These are phyloP conservation scores for Oryza brachyantha DNA, from an alignment of 176 grass and related monocot species.

Conservation along the genomic window DNA sequence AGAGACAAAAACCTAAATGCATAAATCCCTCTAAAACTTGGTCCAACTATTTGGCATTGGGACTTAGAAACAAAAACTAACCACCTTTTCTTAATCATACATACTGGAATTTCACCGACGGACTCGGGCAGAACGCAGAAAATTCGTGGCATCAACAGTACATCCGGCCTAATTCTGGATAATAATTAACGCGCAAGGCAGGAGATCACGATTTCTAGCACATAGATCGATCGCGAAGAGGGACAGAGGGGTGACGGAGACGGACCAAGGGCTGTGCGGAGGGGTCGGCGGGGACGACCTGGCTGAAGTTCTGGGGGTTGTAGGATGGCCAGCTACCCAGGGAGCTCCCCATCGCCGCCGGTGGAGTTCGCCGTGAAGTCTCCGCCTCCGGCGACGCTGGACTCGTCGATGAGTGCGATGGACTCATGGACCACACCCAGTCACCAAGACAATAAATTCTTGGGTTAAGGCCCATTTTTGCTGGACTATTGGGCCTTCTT, in stretches of 20 bases:
- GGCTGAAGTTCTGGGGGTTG: slow-evolving; percentile 90
- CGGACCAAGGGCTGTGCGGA: slow-evolving; percentile 66
- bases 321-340: slow-evolving; percentile 77
- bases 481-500: background rate
- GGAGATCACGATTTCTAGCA: background rate
- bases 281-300: slow-evolving; percentile 67
- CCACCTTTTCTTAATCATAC: background rate
- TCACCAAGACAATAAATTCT: too few relatives aligned
- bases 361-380: background rate
- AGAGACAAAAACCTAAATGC: background rate
- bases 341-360: slow-evolving; percentile 55
- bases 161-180: background rate
- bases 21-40: background rate
- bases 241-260: slow-evolving; percentile 49
- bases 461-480: background rate
- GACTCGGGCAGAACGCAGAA: background rate
- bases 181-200: background rate
- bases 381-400: slow-evolving; percentile 23
- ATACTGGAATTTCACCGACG: background rate
- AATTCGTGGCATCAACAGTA: background rate
- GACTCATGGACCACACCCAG: background rate
- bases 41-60: background rate
- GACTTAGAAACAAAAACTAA: background rate
- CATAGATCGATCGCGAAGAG: background rate
- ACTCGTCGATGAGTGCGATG: background rate